Conservation (phyloP, 176 grass and related monocot genomes). For the Phoenix roebelenii region DNA sequence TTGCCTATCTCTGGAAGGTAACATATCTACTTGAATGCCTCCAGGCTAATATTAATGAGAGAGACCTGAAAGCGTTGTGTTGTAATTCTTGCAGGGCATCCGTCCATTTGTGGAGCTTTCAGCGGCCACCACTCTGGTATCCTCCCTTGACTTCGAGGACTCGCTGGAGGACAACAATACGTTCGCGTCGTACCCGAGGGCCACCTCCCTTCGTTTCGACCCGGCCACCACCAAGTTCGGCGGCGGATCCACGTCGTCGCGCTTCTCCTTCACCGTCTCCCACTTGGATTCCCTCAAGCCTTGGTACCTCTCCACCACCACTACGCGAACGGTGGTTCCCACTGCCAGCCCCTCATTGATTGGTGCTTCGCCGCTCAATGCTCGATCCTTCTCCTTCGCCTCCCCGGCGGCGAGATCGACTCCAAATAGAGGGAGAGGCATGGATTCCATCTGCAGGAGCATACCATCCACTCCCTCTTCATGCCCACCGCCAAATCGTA, state of each 20-base stretch:
- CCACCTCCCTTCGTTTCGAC: slow-evolving; percentile 81
- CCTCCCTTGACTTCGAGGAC: slow-evolving; percentile 89
- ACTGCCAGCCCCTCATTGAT: slow-evolving; percentile 67
- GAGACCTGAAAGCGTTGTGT: too few species aligned
- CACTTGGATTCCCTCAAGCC: slow-evolving; percentile 84
- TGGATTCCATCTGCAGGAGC: not conserved
- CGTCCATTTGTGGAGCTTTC: slow-evolving; percentile 80
- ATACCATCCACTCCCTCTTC: slow-evolving; percentile 8
- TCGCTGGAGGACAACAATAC: slow-evolving; percentile 57
- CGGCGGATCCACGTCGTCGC: slow-evolving; percentile 62
- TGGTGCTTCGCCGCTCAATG: slow-evolving; percentile 78
- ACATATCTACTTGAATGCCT: too few species aligned
- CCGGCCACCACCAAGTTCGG: slow-evolving; percentile 19
- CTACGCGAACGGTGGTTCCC: slow-evolving; percentile 42
- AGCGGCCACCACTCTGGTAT: slow-evolving; percentile 42
- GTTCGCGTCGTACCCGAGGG: slow-evolving; percentile 68
- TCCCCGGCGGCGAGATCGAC: slow-evolving; percentile 69
- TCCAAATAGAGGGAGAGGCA: slow-evolving; percentile 1
- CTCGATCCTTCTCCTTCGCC: slow-evolving; percentile 96
- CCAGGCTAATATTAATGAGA: too few species aligned
- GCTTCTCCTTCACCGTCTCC: slow-evolving; percentile 79
- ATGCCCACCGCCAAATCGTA: slow-evolving; percentile 11
- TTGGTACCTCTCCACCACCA: slow-evolving; percentile 87
- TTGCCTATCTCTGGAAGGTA: slow-evolving; percentile 99
- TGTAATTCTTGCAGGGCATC: slow-evolving; percentile 37